These are phyloP conservation scores for Arachis stenosperma DNA, from an alignment of 306 rosid species.

Conservation along the genomic window DNA sequence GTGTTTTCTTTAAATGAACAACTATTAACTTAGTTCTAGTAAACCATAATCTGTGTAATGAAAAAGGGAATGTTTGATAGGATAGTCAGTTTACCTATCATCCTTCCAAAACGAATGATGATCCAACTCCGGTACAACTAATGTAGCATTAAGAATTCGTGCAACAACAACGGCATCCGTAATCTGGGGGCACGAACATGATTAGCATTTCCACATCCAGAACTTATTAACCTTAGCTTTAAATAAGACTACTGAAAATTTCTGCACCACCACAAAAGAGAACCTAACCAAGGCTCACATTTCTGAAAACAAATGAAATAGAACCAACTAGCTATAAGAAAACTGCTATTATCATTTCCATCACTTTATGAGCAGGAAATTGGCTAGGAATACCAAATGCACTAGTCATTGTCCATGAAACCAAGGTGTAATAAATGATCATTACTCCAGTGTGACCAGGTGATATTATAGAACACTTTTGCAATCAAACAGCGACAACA, in stretches of 20 bases:
- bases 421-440: slow-evolving; percentile 16
- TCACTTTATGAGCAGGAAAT: slow-evolving; percentile 22
- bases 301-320: slow-evolving; percentile 10
- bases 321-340: slow-evolving; percentile 1
- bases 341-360: slow-evolving; percentile 5
- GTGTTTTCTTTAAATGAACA: slow-evolving; percentile 18
- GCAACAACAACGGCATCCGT: slow-evolving; percentile 98
- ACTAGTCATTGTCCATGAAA: background rate
- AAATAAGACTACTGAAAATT: background rate
- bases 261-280: background rate
- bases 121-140: slow-evolving; percentile 95
- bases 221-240: slow-evolving; percentile 4
- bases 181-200: slow-evolving; percentile 60
- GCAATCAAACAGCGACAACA: background rate
- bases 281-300: slow-evolving; percentile 36
- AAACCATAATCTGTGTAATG: slow-evolving; percentile 15
- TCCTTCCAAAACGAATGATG: slow-evolving; percentile 96
- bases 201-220: slow-evolving; percentile 42
- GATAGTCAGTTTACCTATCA: slow-evolving; percentile 61
- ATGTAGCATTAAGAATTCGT: slow-evolving; percentile 93
- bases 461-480: slow-evolving; percentile 7
- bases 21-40: slow-evolving; percentile 27
- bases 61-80: slow-evolving; percentile 19
- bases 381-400: slow-evolving; percentile 7
- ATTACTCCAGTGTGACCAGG: slow-evolving; percentile 3